Evolutionary conservation across 371 early-diverging fungal species (phyloP).

Genomic region (Quaeritorhiza haematococci): DNA sequence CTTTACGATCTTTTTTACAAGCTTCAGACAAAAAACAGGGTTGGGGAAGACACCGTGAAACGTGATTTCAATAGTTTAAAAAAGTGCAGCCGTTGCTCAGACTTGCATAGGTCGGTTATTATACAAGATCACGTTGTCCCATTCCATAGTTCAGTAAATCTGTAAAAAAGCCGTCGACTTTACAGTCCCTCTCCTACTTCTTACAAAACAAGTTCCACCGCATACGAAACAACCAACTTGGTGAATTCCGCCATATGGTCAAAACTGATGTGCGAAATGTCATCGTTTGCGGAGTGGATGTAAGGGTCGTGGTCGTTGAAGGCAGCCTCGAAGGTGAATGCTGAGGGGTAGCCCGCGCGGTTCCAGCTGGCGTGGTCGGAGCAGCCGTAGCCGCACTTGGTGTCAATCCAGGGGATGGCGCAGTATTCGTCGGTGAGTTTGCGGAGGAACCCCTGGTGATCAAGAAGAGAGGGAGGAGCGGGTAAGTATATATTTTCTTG

Average conservation of each 20-base stretch:
- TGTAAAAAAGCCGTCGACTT: too few relatives aligned
- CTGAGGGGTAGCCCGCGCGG: slow-evolving; percentile 72
- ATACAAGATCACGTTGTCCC: too few relatives aligned
- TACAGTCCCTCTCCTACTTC: too few relatives aligned
- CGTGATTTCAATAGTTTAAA: too few relatives aligned
- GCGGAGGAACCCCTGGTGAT: not conserved
- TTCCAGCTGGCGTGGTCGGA: slow-evolving; percentile 91
- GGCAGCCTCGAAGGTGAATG: slow-evolving; percentile 78
- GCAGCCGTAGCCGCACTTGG: slow-evolving; percentile 69
- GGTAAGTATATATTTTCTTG: too few relatives aligned
- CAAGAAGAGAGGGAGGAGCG: too few relatives aligned
- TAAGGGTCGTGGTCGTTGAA: slow-evolving; percentile 49
- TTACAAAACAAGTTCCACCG: slow-evolving; percentile 85
- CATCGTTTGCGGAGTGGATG: slow-evolving; percentile 74
- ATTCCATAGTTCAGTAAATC: too few relatives aligned
- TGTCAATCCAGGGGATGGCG: slow-evolving; percentile 46
- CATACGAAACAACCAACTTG: slow-evolving; percentile 76
- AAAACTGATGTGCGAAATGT: slow-evolving; percentile 67
- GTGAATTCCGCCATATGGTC: slow-evolving; percentile 81
- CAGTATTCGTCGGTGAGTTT: not conserved
- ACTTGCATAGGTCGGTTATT: too few relatives aligned
- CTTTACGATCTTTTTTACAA: too few relatives aligned
- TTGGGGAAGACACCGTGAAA: too few relatives aligned
- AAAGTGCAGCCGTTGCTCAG: too few relatives aligned
- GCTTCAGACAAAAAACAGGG: too few relatives aligned